Evolutionary conservation across 371 early-diverging fungal species (phyloP), one percentile per base, ranked within the genome.

Genomic region (Mucor mucedo): DNA sequence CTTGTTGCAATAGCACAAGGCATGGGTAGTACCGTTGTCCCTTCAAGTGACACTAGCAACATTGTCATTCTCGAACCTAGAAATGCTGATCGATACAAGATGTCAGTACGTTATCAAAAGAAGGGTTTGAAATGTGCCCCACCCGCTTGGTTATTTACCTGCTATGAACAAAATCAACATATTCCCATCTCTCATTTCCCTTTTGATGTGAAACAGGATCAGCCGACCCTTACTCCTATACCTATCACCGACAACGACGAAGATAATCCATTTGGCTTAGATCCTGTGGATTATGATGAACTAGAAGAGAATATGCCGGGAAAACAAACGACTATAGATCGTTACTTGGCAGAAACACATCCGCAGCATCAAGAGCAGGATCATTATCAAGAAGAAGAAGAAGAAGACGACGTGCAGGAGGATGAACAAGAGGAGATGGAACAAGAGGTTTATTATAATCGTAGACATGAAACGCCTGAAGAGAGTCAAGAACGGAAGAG

Each of bases 371-470:
- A 48, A 48, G 28, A 5, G 3, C 28, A 28, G 21, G 1, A 48
- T 48, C 10, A 44, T 10, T 8, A 44, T 44, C 2, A 30, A 29
- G 21, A 11, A 13, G 4, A 29, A 11, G 50, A 50, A 30, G 50
- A 32, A 7, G 28, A 21, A 3, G 49, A 48, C 1, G 49, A 48
- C 2, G 49, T 27, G 28, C 27, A 27, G 6, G 50, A 50, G 14
- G 58, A 58, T 11, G 58, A 58, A 14, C 11, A 47, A 2, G 58
- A 57, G n/a, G 58, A 44, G 13, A 48, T 48, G 35, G 21, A 8
- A 5, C 33, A 33, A 58, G 58, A 61, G 35, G 40, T 60, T 3
- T 50, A 28, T 30, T 60, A 60, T 40, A 61, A 61, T 29, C n/a
- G 11, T 10, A 55, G 29, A 9, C 48, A 21, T 35, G 41, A 52